Evolutionary conservation across 1,284 basidiomycete species (phyloP), one percentile per base, ranked within the genome.

Genomic region (Inonotus obliquus): DNA sequence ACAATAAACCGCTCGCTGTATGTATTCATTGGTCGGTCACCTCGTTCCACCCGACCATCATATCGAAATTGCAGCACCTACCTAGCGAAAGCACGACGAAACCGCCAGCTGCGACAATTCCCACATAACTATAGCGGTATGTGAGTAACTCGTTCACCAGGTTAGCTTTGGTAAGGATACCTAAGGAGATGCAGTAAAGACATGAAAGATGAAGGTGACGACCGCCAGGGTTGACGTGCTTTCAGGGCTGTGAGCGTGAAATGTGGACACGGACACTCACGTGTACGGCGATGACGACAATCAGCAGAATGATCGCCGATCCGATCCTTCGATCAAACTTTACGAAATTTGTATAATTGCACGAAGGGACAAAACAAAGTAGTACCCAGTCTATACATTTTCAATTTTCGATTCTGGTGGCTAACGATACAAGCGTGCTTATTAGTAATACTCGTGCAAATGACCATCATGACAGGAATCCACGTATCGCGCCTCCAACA

Each of bases 1-100:
- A 96, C 62, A 98, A 77, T 54, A 98, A 78, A 9, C 94, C 95
- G 72, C 92, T 96, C 56, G 95, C 95, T 96, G 70, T 44, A 63
- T 2, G 19, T 7, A 2, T 2, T 44, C 13, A 44, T 44, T 21
- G 7, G 41, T 44, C 32, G 9, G 32, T 32, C 32, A 32, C 21
- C 41, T 17, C 35, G n/a, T n/a, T 49, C 13, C 48, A 4, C 35
- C 14, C 25, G 17, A 7, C 17, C 13, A 48, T 23, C 13, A 32
- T 9, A 32, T 32, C 32, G 32, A 9, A 17, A 11, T 19, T 9
- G 21, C 32, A 37, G 11, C 41, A 14, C 59, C 19, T 37, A 63
- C 62, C 62, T 60, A 63, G 44, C 23, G 62, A 63, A 27, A 63
- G 62, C 1, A 63, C 54, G 32, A 63, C 53, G 55, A 63, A 63